Evolutionary conservation across 2,329 filamentous ascomycete species (phyloP).

Genomic region (Aureobasidium leucospermi): DNA sequence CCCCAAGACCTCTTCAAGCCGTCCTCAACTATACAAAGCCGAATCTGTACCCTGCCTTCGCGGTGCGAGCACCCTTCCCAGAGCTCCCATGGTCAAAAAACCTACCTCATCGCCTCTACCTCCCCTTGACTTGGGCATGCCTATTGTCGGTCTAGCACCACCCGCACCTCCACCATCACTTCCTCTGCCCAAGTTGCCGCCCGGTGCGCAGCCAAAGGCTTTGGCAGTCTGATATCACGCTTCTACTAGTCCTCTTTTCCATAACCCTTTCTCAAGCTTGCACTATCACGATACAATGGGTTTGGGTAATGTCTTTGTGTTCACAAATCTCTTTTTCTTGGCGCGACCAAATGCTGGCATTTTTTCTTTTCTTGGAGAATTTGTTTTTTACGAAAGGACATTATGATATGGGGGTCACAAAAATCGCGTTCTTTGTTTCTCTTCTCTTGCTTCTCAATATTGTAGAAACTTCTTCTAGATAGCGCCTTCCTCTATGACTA

Average conservation of each 20-base stretch:
- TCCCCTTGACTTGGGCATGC: conserved; percentile 27
- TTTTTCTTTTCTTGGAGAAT: neutral
- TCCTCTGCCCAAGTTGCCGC: conserved; percentile 36
- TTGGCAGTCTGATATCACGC: neutral
- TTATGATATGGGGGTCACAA: neutral
- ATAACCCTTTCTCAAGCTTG: neutral
- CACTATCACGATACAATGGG: neutral
- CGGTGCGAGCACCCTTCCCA: neutral
- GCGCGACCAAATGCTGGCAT: neutral
- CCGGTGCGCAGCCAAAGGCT: conserved; percentile 4
- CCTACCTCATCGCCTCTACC: conserved; percentile 14
- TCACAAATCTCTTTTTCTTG: neutral
- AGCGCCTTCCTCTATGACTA: neutral
- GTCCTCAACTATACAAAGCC: conserved; percentile 14
- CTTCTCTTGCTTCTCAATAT: neutral
- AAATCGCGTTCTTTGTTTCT: neutral
- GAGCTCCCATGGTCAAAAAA: neutral
- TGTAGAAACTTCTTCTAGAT: neutral
- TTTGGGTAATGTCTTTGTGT: neutral
- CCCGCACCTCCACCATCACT: conserved; percentile 39
- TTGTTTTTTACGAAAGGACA: neutral
- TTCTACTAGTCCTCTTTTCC: neutral
- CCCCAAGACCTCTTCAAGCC: conserved; percentile 19
- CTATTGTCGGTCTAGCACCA: conserved; percentile 35
- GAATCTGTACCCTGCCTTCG: neutral